Percentiles rank a stretch among this genome's conserved stretches.
Conservation (phyloP, 805 yeast genomes). For the Hermanozyma aechmeae region DNA sequence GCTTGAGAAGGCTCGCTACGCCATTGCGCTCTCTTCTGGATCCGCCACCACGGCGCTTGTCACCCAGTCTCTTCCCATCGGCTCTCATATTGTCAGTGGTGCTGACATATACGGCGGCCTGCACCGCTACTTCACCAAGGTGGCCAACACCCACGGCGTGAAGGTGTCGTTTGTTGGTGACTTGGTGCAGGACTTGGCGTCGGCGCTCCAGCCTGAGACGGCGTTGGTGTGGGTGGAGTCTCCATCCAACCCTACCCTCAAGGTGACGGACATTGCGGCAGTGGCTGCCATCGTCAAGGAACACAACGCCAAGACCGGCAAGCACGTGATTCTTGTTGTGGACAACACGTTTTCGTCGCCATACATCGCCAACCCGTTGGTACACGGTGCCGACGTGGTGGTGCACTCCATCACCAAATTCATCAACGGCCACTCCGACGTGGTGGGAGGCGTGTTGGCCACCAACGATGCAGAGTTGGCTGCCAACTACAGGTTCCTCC, state of each 20-base stretch:
- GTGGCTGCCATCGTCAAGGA: slow-evolving; percentile 47
- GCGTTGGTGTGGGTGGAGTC: slow-evolving; percentile 80
- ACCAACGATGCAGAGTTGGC: slow-evolving; percentile 53
- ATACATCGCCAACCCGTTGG: slow-evolving; percentile 76
- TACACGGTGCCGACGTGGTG: slow-evolving; percentile 78
- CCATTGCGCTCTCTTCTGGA: slow-evolving; percentile 77
- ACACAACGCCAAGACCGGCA: slow-evolving; percentile 35
- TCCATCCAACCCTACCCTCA: slow-evolving; percentile 81
- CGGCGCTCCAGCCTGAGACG: slow-evolving; percentile 51
- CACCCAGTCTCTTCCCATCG: slow-evolving; percentile 62
- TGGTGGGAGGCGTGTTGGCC: slow-evolving; percentile 77
- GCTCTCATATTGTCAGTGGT: slow-evolving; percentile 66
- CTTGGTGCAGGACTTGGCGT: slow-evolving; percentile 49
- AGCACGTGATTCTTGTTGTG: slow-evolving; percentile 56
- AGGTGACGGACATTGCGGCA: slow-evolving; percentile 63
- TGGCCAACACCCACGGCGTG: slow-evolving; percentile 73
- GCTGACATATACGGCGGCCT: slow-evolving; percentile 92
- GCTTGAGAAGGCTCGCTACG: slow-evolving; percentile 66
- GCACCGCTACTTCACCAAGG: slow-evolving; percentile 82
- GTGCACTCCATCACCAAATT: slow-evolving; percentile 86
- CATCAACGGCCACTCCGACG: slow-evolving; percentile 89
- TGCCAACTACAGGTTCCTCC: slow-evolving; percentile 64
- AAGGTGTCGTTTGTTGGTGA: slow-evolving; percentile 58
- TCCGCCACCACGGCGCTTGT: slow-evolving; percentile 76
- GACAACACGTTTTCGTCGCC: slow-evolving; percentile 89